Base-by-base conservation (phyloP, 495 filamentous ascomycete species). In the Gamarada debralockiae region DNA sequence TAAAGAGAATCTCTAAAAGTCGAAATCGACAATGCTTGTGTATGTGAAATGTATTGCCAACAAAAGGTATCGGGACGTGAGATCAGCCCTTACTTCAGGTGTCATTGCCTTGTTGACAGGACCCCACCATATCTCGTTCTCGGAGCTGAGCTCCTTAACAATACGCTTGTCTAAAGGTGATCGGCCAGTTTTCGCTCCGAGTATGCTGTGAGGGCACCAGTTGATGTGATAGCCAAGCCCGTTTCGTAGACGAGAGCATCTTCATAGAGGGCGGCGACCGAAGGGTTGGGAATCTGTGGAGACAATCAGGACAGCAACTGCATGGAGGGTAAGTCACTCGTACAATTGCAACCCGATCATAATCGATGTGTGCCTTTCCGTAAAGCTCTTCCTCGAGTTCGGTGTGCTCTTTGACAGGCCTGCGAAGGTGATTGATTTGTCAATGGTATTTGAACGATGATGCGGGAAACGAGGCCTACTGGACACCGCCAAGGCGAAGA, bases 51-150 rank as follows among this genome's bases (percentile, higher is more conserved):
- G n/a, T n/a, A n/a, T n/a, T n/a, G n/a, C n/a, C n/a, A n/a, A n/a
- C n/a, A n/a, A n/a, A n/a, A n/a, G n/a, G n/a, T n/a, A n/a, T n/a
- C n/a, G n/a, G n/a, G n/a, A n/a, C n/a, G n/a, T n/a, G n/a, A n/a
- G n/a, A n/a, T n/a, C n/a, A n/a, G n/a, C n/a, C 80, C 92, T 84
- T 83, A 98, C 93, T 74, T 97, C 92, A 61, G 92, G 88, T 57
- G 82, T 84, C 93, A 98, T 98, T 50, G 93, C 87, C 83, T 96
- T 97, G 79, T 98, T 98, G 59, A 98, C 93, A 36, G 93, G 93
- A 58, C 87, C 92, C 85, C 90, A 97, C 93, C 93, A 98, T 64
- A 98, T 79, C 43, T 97, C 83, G 27, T 90, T 86, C 67, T 95
- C 84, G 50, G 93, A 97, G 51, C 82, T 75, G 59, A 85, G 79